Base-by-base conservation (phyloP, 179 eudicot species). In the Actinidia arguta region DNA sequence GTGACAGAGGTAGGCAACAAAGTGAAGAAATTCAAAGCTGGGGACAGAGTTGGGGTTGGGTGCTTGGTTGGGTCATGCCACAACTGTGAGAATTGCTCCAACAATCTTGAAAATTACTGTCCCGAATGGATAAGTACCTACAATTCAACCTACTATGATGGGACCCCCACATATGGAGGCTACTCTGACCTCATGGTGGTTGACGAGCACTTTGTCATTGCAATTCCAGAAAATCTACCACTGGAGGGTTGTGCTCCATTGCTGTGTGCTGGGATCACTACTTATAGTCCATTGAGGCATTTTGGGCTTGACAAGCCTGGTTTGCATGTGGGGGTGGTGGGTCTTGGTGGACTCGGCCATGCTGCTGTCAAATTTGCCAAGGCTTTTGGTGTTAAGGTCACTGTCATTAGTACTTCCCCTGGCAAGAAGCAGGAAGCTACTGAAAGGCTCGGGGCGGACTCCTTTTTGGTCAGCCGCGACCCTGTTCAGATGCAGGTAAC, bases 261-360 rank as follows among this genome's bases (percentile, higher is more conserved):
- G 3, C 82, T 86, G 1, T 86, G 88, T 22, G 88, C 88, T 7
- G 88, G 88, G 42, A 82, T 82, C 71, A 82, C 88, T 7, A 55
- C 73, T 20, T 86, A 86, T 51, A 86, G 88, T 54, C 86, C 88
- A 17, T n/a, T 86, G 22, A 80, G 14, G 36, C 48, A 77, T 66
- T 86, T 54, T 67, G 86, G 88, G 1, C 80, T 86, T 0, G 82
- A 83, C 76, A 83, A 86, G 64, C 86, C 86, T 1, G 86, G 86
- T 3, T 16, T 76, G 54, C 20, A 71, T 24, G 13, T 83, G 10
- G 88, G 86, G 0, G 83, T 85, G 51, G 88, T 80, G 0, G 85
- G 88, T 27, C 81, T 85, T 3, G 85, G 85, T 59, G 88, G 88
- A 20, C 47, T 82, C 0, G 88, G 88, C 18, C 88, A 85, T 54